phyloP scores from a whole-genome alignment of 768 basidiomycete genomes.

The Lentinula guzmanii region DNA sequence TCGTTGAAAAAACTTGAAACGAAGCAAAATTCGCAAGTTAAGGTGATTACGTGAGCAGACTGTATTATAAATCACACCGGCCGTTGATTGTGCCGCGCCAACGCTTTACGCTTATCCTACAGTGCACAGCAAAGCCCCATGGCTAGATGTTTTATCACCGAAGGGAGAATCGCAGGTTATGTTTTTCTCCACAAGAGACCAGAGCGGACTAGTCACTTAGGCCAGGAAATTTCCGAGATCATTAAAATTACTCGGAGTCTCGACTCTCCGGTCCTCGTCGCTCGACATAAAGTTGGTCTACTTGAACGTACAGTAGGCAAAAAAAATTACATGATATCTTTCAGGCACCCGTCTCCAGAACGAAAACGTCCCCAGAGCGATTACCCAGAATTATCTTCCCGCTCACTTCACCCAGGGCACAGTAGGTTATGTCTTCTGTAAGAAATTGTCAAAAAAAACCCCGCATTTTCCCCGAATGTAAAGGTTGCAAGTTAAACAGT shows the following conservation, averaged over 20 bases:
- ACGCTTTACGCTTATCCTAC: no score
- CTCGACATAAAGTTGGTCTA: no score
- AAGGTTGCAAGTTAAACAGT: neutral
- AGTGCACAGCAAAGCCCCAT: no score
- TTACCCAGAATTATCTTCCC: slow-evolving; percentile 38
- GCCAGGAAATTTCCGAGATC: no score
- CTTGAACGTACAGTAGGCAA: no score
- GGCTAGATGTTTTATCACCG: no score
- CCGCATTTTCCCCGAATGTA: neutral
- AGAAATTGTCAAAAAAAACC: neutral
- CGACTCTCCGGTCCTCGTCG: no score
- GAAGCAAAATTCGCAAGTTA: neutral
- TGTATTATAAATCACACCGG: neutral
- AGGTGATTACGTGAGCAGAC: neutral
- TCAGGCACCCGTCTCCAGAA: slow-evolving; percentile 17
- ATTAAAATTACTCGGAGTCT: no score
- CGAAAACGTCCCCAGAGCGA: slow-evolving; percentile 31
- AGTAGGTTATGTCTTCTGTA: slow-evolving; percentile 39
- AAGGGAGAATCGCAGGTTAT: no score
- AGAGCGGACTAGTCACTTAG: no score
- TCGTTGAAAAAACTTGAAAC: neutral
- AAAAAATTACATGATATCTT: neutral
- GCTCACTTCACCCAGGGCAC: slow-evolving; percentile 38
- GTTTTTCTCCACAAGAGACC: no score
- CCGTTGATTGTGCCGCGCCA: no score